Evolutionary conservation across 768 basidiomycete species (phyloP).

Genomic region (Collybia sordida): DNA sequence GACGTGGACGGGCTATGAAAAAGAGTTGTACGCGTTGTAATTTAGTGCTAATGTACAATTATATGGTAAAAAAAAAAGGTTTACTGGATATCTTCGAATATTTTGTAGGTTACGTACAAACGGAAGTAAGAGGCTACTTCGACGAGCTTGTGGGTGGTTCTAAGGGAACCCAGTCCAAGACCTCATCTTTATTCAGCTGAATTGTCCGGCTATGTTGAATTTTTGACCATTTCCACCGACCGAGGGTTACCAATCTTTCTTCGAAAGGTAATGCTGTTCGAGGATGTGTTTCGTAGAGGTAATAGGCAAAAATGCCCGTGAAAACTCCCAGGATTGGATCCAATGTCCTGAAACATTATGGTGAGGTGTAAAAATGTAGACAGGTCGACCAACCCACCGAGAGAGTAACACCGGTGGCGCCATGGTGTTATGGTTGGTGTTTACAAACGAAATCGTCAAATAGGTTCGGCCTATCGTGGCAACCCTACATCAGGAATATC

Average conservation of each 20-base stretch:
- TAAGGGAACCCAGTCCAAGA: background rate
- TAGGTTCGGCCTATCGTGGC: too few species aligned
- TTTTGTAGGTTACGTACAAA: background rate
- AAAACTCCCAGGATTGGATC: conserved; percentile 78
- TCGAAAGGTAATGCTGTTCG: conserved; percentile 62
- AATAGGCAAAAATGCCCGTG: conserved; percentile 76
- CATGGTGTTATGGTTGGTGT: background rate
- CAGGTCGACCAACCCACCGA: conserved; percentile 34
- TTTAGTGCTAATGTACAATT: too few species aligned
- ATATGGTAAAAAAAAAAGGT: too few species aligned
- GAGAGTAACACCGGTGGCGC: conserved; percentile 56
- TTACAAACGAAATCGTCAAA: too few species aligned
- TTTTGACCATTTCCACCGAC: conserved; percentile 68
- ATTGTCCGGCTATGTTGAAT: conserved; percentile 30
- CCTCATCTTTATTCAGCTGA: conserved; percentile 49
- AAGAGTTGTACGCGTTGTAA: too few species aligned
- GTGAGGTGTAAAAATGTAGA: conserved; percentile 5
- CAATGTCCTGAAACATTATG: conserved; percentile 41
- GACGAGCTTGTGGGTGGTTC: too few species aligned
- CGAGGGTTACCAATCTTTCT: conserved; percentile 51
- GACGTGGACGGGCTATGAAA: too few species aligned
- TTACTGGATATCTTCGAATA: too few species aligned
- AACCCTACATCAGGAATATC: conserved; percentile 1
- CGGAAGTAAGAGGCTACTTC: too few species aligned
- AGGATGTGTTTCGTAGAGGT: conserved; percentile 79